Base-by-base conservation (phyloP, 2,329 filamentous ascomycete genomes). In the Drechslerella dactyloides region DNA sequence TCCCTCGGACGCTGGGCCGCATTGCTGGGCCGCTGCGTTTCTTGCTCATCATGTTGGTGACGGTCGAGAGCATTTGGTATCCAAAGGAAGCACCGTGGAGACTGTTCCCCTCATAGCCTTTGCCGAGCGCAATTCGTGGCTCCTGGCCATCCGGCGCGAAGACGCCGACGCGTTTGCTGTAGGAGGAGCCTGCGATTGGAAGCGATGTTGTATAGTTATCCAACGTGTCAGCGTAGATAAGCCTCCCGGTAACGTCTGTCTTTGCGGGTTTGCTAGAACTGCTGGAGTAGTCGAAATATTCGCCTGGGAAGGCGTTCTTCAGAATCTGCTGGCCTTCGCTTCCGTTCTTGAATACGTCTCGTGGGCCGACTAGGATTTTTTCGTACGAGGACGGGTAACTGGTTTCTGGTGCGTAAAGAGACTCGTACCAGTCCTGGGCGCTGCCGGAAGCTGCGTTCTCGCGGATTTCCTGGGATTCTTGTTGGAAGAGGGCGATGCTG, bases 1-100 rank as follows among this genome's bases (percentile, higher is more conserved):
- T 19, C 90, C 90, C 5, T 87, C 66, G 53, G 50, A 70, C 35
- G 4, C 30, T 52, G 5, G 66, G 44, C 15, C 59, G 58, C 21
- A 70, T 59, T 8, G 23, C 21, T 1, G 66, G 66, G 5, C 58
- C 66, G 30, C 64, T 59, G 1, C 33, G 17, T n/a, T 50, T 46
- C 11, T 51, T 42, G 23, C 66, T 64, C 1, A 70, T 53, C 4
- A 70, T 50, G 42, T 70, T 70, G n/a, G 48, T 37, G 11, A 59
- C 58, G 1, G 40, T 56, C 1, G 37, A 44, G 15, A 70, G 54
- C 1, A 54, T 37, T 30, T 57, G 58, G 6, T 40, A 27, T 15
- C 13, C 48, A 27, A 35, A 59, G 13, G 33, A 54, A 1, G 21
- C n/a, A 27, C n/a, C 35, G n/a, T 54, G 53, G 0, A 19, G 5